Conservation (phyloP, 1,139 yeast genomes). For the Taphrina communis region DNA sequence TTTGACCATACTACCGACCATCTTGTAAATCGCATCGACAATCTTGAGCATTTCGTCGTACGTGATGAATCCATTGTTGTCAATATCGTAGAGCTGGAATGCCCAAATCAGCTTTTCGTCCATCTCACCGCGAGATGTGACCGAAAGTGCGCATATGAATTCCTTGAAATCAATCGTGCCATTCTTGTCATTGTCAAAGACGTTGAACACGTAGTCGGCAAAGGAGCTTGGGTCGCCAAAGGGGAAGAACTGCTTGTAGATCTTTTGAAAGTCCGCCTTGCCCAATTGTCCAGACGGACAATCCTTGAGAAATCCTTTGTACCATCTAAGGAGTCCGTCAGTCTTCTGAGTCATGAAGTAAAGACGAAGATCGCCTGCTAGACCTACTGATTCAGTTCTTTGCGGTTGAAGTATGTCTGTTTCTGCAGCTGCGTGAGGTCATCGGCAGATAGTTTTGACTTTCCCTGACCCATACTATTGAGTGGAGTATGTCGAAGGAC, state of each 20-base stretch:
- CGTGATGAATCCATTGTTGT: conserved; percentile 73
- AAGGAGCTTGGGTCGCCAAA: conserved; percentile 96
- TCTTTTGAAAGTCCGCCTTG: conserved; percentile 85
- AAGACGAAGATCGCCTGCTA: not conserved
- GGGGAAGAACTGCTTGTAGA: conserved; percentile 95
- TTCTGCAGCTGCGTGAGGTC: conserved; percentile 81
- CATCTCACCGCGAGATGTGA: conserved; percentile 84
- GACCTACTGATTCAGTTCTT: conserved; percentile 83
- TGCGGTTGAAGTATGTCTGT: conserved; percentile 87
- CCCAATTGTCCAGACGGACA: conserved; percentile 91
- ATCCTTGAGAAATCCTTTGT: conserved; percentile 67
- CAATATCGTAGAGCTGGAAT: conserved; percentile 82
- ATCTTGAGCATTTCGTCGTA: conserved; percentile 81
- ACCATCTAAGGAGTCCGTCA: conserved; percentile 31
- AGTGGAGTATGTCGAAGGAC: not conserved
- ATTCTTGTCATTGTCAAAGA: conserved; percentile 80
- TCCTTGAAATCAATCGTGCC: conserved; percentile 91
- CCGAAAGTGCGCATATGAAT: conserved; percentile 83
- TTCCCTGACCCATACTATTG: conserved; percentile 83
- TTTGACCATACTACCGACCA: conserved; percentile 95
- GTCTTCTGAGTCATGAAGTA: not conserved
- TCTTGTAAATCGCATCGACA: conserved; percentile 82
- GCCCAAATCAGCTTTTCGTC: conserved; percentile 85
- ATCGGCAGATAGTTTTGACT: conserved; percentile 89
- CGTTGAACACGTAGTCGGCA: conserved; percentile 84